These are phyloP conservation scores for Corylus avellana DNA, from an alignment of 306 rosid genomes.

Conservation along the genomic window DNA sequence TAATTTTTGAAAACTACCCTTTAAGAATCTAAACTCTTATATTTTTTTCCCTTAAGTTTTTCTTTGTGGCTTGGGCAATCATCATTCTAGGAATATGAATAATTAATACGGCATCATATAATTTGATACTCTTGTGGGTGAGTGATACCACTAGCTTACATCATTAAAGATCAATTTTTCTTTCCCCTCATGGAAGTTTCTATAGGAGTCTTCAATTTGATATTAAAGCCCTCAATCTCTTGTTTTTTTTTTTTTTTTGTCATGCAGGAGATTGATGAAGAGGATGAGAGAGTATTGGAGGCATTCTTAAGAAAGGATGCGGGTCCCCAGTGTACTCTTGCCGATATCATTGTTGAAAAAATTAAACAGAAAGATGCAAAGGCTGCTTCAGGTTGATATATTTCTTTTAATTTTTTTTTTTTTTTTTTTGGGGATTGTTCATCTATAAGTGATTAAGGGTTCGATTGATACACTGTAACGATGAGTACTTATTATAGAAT, in stretches of 20 bases:
- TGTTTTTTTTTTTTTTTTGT: neutral
- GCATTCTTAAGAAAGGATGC: conserved; percentile 54
- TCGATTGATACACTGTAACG: too few species aligned
- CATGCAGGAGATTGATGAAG: conserved; percentile 59
- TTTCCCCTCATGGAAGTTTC: neutral
- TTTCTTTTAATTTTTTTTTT: neutral
- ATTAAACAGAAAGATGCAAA: conserved; percentile 63
- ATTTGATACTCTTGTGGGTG: neutral
- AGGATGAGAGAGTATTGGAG: conserved; percentile 66
- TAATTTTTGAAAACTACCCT: neutral
- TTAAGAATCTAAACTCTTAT: neutral
- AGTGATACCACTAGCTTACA: neutral
- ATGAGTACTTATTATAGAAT: too few species aligned
- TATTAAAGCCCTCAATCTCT: neutral
- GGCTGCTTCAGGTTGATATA: conserved; percentile 52
- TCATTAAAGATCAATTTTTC: neutral
- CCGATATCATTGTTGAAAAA: conserved; percentile 66
- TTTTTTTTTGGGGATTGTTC: neutral
- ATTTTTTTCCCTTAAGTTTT: neutral
- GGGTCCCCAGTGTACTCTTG: conserved; percentile 55
- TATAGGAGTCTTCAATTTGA: neutral
- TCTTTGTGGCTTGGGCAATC: neutral
- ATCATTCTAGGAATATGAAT: neutral
- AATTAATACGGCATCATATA: neutral
- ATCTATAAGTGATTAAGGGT: too few species aligned